Evolutionary conservation across 2,329 filamentous ascomycete species (phyloP), one percentile per base, ranked within the genome.

Genomic region (Pezicula carpinea): DNA sequence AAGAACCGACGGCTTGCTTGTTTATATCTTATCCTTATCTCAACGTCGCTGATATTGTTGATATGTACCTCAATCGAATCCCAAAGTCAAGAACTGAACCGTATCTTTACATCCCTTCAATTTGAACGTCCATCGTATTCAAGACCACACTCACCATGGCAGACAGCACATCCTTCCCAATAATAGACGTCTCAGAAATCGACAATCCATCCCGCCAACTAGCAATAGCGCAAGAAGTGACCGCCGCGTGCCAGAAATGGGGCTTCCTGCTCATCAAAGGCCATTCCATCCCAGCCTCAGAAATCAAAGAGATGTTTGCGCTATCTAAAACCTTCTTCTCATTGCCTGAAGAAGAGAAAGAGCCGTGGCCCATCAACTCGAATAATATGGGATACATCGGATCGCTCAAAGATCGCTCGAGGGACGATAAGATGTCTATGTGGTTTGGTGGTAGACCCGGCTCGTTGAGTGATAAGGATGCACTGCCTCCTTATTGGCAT

Each of bases 401-500:
- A 6, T 39, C 44, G 2, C 18, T 46, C n/a, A 46, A 23, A 34
- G 39, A 46, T 31, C 22, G 22, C 17, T 21, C 21, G 15, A 40
- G 39, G 6, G 39, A 42, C 32, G 36, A 46, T 29, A 41, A 46
- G 29, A 42, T 41, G 39, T 46, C 44, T 4, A 46, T 41, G 44
- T 46, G 44, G 44, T 46, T 46, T 19, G 44, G 44, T 17, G 44
- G 44, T 17, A 17, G 35, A 26, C 44, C 44, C 1, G 44, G 44
- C 10, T 23, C 38, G 14, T 29, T 46, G 34, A 13, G 19, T 17
- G 15, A 38, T n/a, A 38, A 38, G 15, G 14, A 38, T 17, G 34
- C 34, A 38, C 6, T 38, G 7, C 34, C 34, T 6, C 34, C 34
- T 17, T 38, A 18, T 13, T 38, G 34, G 34, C 34, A 13, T 21